Evolutionary conservation across 306 rosid species (phyloP).

Genomic region (Lathyrus sativus): DNA sequence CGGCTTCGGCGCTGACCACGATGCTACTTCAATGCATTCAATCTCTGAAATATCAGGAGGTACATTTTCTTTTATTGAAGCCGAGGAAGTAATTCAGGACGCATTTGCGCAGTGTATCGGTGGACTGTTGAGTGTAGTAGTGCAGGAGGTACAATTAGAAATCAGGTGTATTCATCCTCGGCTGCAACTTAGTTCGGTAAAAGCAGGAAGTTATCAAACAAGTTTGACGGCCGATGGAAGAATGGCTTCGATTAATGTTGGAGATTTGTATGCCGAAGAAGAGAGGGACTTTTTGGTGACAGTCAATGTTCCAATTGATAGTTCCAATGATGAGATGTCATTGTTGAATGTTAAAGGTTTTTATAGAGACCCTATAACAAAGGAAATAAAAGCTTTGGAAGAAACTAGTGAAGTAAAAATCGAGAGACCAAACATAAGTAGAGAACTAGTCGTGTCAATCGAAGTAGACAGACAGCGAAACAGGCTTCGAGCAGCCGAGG

Average conservation of each 20-base stretch:
- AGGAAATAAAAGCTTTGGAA: conserved; percentile 63
- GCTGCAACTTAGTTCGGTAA: conserved; percentile 62
- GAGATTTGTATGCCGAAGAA: conserved; percentile 93
- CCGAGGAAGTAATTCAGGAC: conserved; percentile 90
- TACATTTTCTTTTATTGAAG: conserved; percentile 92
- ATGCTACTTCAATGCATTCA: conserved; percentile 84
- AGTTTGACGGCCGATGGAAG: conserved; percentile 55
- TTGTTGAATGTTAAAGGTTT: conserved; percentile 62
- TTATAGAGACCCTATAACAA: conserved; percentile 71
- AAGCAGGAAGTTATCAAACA: conserved; percentile 81
- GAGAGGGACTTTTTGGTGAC: conserved; percentile 89
- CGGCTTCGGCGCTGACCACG: conserved; percentile 92
- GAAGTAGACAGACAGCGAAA: conserved; percentile 93
- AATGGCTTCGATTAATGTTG: conserved; percentile 61
- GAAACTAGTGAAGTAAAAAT: conserved; percentile 65
- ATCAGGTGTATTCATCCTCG: conserved; percentile 62
- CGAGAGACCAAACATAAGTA: conserved; percentile 57
- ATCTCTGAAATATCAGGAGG: conserved; percentile 89
- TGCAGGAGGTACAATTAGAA: conserved; percentile 73
- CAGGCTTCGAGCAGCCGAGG: conserved; percentile 78
- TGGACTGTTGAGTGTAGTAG: conserved; percentile 92
- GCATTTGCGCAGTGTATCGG: conserved; percentile 99
- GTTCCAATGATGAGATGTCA: conserved; percentile 57
- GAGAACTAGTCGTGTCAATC: conserved; percentile 59
- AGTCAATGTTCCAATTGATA: conserved; percentile 68